Percentiles rank a stretch among this genome's conserved stretches.
Evolutionary conservation across 305 asterid genomes (phyloP).

Genomic region (Fraxinus baroniana): DNA sequence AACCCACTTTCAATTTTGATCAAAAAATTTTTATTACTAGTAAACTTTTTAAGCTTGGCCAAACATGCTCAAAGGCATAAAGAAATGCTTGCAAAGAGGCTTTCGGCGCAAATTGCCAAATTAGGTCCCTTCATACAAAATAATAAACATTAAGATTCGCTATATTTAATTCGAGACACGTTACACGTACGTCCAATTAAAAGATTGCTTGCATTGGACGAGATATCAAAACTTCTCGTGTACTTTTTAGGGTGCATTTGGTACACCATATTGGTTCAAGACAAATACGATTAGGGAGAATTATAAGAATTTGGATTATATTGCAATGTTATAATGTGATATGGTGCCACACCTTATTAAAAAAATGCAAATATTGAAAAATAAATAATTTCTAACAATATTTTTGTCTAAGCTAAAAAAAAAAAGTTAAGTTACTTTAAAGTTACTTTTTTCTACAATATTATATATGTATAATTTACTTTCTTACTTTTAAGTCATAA

Average conservation of each 20-base stretch:
- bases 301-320: background rate
- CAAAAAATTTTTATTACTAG: background rate
- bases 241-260: too few species aligned
- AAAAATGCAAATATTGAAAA: background rate
- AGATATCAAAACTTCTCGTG: background rate
- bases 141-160: background rate
- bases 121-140: background rate
- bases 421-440: background rate
- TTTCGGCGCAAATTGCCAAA: background rate
- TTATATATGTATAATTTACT: background rate
- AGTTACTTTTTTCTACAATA: background rate
- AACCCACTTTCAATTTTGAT: background rate
- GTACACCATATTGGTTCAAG: background rate
- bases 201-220: background rate
- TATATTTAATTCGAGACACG: background rate
- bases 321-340: background rate
- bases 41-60: background rate
- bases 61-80: background rate
- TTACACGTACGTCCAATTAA: background rate
- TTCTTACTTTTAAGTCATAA: background rate
- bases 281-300: background rate
- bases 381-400: background rate
- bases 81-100: background rate
- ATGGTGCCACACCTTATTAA: background rate
- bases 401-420: background rate